Percentiles rank a stretch among this genome's conserved stretches.
Conservation (phyloP, 768 basidiomycete species). For the Mycena indigotica region DNA sequence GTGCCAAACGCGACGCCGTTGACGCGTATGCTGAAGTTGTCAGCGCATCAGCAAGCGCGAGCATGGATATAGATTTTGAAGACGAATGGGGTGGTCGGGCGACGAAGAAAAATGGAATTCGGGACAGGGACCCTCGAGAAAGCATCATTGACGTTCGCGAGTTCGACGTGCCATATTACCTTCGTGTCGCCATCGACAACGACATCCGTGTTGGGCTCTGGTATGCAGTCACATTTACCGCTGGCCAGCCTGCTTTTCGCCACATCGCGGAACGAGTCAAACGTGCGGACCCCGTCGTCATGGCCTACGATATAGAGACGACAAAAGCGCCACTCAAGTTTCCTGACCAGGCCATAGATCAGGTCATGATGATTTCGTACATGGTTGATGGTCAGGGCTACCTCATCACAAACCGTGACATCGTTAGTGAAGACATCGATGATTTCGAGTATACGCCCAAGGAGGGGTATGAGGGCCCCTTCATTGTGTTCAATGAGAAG, state of each 20-base stretch:
- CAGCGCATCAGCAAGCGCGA: slow-evolving; percentile 69
- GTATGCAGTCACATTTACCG: slow-evolving; percentile 86
- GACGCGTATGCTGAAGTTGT: slow-evolving; percentile 98
- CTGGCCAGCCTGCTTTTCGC: slow-evolving; percentile 74
- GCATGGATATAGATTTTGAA: slow-evolving; percentile 70
- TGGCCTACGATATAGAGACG: slow-evolving; percentile 99
- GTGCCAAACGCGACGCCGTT: slow-evolving; percentile 90
- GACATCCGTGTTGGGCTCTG: slow-evolving; percentile 97
- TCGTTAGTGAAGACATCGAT: slow-evolving; percentile 95
- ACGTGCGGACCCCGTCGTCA: slow-evolving; percentile 97
- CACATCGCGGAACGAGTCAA: slow-evolving; percentile 85
- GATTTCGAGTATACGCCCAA: slow-evolving; percentile 99
- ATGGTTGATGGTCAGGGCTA: slow-evolving; percentile 99
- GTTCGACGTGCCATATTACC: slow-evolving; percentile 95
- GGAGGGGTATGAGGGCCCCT: slow-evolving; percentile 96
- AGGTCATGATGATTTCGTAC: slow-evolving; percentile 99
- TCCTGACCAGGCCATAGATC: slow-evolving; percentile 92
- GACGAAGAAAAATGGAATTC: slow-evolving; percentile 34
- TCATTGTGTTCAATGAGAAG: slow-evolving; percentile 91
- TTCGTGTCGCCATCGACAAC: slow-evolving; percentile 99
- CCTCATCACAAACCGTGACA: slow-evolving; percentile 96
- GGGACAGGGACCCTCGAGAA: slow-evolving; percentile 84
- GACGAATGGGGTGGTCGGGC: slow-evolving; percentile 54
- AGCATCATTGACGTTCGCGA: slow-evolving; percentile 93
- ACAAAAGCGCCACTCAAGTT: slow-evolving; percentile 99